Evolutionary conservation across 2,329 filamentous ascomycete genomes (phyloP), one percentile per base, ranked within the genome.

Genomic region (Dendryphion nanum): DNA sequence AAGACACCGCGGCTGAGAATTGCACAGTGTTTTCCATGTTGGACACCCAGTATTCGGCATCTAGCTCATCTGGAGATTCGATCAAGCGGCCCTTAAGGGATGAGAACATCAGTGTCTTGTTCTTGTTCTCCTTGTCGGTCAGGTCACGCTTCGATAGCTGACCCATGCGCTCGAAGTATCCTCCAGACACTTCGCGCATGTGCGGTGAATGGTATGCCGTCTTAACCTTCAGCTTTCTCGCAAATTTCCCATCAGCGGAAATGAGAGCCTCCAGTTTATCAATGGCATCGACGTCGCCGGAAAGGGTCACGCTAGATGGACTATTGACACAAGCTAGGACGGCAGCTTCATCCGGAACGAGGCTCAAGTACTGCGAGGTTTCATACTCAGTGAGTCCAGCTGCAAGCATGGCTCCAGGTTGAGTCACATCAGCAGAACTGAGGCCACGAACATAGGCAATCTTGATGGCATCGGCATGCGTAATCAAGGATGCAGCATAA

Each of bases 181-280:
- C 45, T 6, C 37, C 44, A 4, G 57, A 50, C 30, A 60, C 62
- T 1, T 50, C 38, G 3, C 55, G 15, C 66, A 71, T 70, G 28
- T 72, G 69, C 21, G 62, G 59, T 0, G 67, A 71, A 37, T 74
- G 71, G 33, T 73, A 75, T 0, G 71, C 71, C 8, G 50, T 61
- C 17, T 69, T 62, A 1, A 72, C 68, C 39, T 64, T 58, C 5
- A 75, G 59, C 15, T 55, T 43, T 1, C 69, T 54, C 3, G 53
- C 59, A 41, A 73, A 74, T 7, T 61, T 62, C 8, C 57, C 48
- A 16, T 31, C 19, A 5, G 60, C 28, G n/a, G 39, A 32, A 26
- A 35, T 32, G 10, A 45, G 23, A 14, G 24, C 19, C 24, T 37
- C 17, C 4, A 42, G 24, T 18, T 33, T 24, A 10, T 17, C 20